Evolutionary conservation across 2,329 filamentous ascomycete species (phyloP).

Genomic region (Shiraia bambusicola): DNA sequence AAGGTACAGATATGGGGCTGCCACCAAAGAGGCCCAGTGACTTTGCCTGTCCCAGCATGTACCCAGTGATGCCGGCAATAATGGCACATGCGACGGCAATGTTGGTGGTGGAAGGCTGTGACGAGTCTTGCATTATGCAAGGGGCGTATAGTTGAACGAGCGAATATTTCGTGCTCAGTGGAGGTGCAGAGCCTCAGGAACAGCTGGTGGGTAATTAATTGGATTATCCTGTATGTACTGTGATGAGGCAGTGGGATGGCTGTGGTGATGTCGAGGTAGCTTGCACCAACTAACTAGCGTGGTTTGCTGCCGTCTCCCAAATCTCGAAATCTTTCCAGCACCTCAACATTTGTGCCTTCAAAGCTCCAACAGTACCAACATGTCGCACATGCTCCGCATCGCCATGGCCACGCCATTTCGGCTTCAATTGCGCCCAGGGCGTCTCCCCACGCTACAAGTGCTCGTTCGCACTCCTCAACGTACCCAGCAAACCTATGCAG

Average conservation of each 20-base stretch:
- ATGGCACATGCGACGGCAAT: slow-evolving; percentile 73
- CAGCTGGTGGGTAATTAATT: too few relatives aligned
- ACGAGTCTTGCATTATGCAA: slow-evolving; percentile 37
- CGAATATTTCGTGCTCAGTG: neutral
- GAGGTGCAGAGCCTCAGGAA: neutral
- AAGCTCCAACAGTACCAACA: slow-evolving; percentile 18
- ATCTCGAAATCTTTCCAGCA: slow-evolving; percentile 30
- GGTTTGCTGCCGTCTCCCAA: slow-evolving; percentile 4
- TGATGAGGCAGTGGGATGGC: neutral
- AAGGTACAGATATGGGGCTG: slow-evolving; percentile 44
- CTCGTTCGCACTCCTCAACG: slow-evolving; percentile 15
- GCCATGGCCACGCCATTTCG: slow-evolving; percentile 29
- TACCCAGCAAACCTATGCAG: slow-evolving; percentile 31
- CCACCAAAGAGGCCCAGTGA: slow-evolving; percentile 71
- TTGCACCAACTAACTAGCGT: slow-evolving; percentile 8
- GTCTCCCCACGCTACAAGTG: slow-evolving; percentile 12
- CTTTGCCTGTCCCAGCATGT: slow-evolving; percentile 66
- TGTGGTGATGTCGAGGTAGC: slow-evolving; percentile 3
- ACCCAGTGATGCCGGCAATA: slow-evolving; percentile 73
- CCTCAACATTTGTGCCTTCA: slow-evolving; percentile 20
- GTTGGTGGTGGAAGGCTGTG: slow-evolving; percentile 56
- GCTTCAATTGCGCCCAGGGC: slow-evolving; percentile 33
- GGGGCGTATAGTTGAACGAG: neutral
- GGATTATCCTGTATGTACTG: too few relatives aligned
- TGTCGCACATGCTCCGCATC: slow-evolving; percentile 5